phyloP scores from a whole-genome alignment of 2,329 filamentous ascomycete genomes.

The Exophiala xenobiotica region DNA sequence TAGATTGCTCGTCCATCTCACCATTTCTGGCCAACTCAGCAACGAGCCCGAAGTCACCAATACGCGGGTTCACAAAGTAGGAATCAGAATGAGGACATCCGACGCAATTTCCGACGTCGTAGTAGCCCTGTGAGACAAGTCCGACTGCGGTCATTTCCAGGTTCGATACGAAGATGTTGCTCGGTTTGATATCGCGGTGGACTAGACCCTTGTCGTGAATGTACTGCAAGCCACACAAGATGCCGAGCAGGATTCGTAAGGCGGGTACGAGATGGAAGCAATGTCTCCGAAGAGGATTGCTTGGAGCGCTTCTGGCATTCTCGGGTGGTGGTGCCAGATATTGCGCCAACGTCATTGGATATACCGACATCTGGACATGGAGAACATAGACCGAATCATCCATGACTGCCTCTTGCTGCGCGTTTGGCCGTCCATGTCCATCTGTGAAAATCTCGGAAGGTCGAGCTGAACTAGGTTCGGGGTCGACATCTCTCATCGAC shows the following conservation, averaged over 20 bases:
- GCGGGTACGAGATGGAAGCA: slow-evolving; percentile 63
- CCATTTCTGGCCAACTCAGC: slow-evolving; percentile 44
- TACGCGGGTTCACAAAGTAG: slow-evolving; percentile 57
- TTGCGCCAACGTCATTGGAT: slow-evolving; percentile 61
- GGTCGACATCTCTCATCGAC: slow-evolving; percentile 9
- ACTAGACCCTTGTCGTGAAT: slow-evolving; percentile 61
- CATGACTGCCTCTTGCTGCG: slow-evolving; percentile 32
- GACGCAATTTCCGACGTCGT: slow-evolving; percentile 27
- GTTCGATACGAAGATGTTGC: slow-evolving; percentile 65
- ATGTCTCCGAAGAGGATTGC: slow-evolving; percentile 44
- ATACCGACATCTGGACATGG: slow-evolving; percentile 68
- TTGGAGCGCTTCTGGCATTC: slow-evolving; percentile 16
- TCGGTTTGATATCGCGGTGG: slow-evolving; percentile 67
- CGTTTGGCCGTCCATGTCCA: slow-evolving; percentile 15
- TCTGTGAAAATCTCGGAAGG: slow-evolving; percentile 29
- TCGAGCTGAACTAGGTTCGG: slow-evolving; percentile 14
- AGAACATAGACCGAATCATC: slow-evolving; percentile 39
- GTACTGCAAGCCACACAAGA: slow-evolving; percentile 64
- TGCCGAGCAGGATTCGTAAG: slow-evolving; percentile 56
- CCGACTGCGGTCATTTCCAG: slow-evolving; percentile 37
- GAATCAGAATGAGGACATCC: slow-evolving; percentile 27
- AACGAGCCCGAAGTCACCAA: slow-evolving; percentile 68
- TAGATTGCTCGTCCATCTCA: background rate
- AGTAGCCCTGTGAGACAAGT: slow-evolving; percentile 48
- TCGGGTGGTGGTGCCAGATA: slow-evolving; percentile 51